Base-by-base conservation (phyloP, 2,329 filamentous ascomycete species). In the Mycogone perniciosa region DNA sequence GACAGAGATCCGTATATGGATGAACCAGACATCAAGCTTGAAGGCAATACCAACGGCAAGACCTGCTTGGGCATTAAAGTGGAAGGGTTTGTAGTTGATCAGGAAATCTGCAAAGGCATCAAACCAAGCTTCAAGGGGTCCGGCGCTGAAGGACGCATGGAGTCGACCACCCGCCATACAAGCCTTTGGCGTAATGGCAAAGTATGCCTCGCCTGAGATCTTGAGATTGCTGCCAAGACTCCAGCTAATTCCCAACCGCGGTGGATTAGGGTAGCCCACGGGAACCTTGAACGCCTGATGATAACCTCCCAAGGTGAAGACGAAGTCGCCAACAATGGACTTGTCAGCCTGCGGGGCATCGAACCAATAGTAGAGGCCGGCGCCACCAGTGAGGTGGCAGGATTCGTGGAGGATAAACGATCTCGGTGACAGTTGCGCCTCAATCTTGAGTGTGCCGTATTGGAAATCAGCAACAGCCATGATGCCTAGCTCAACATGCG, bases 241-340 rank as follows among this genome's bases (percentile, higher is more conserved):
- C 67, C 70, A 75, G 49, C 53, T 60, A 46, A 75, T 72, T 6
- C 59, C 65, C 0, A 76, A 58, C 1, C 72, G 64, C 4, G 62
- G 59, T 0, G 70, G 68, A 2, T 59, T 59, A 0, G 73, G 72
- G 43, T 69, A 77, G 5, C 62, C 55, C 0, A 45, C 11, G 0
- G 72, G 72, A 0, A 53, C 37, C 1, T 44, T 44, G 56, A 64
- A 76, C 0, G 64, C 60, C 3, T 53, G 61, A 53, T 76, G 72
- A 54, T 72, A 76, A 1, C 74, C 74, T 5, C 74, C 74, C 27
- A 75, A 50, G 2, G 68, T 69, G 50, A 76, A 72, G 9, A 76
- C 73, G 46, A 60, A 76, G 53, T 75, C 62, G 2, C 74, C 73
- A 4, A 57, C 53, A 26, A 56, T 47, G 3, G 39, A 7, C 8